phyloP scores from a whole-genome alignment of 2,329 filamentous ascomycete genomes.

The Teratosphaeria viscida region DNA sequence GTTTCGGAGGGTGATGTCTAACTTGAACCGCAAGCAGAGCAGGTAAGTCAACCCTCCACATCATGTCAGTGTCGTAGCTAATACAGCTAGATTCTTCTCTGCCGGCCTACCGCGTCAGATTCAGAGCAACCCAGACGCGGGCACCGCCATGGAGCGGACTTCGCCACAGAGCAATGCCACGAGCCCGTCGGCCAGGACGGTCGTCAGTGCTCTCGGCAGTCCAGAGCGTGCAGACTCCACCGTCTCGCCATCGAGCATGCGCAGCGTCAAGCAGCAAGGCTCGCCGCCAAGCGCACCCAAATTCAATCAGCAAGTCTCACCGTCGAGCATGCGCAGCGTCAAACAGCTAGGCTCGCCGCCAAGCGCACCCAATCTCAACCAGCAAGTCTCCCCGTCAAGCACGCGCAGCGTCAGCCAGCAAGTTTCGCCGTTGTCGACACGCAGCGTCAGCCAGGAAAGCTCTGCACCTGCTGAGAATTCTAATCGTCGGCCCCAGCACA shows the following conservation, averaged over 20 bases:
- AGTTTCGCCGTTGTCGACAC: neutral
- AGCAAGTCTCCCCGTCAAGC: too few relatives aligned
- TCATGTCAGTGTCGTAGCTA: neutral
- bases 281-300: neutral
- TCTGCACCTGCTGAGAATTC: neutral
- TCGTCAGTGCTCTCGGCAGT: neutral
- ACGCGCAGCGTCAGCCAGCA: neutral
- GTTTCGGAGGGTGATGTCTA: neutral
- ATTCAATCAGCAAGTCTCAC: too few relatives aligned
- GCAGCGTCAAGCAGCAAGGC: neutral
- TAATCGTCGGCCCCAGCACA: neutral
- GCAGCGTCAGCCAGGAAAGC: neutral
- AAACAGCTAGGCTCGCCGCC: too few relatives aligned
- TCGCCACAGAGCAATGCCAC: neutral
- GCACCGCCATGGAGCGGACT: neutral
- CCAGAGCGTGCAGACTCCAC: neutral
- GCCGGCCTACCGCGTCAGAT: neutral
- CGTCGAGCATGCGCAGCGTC: neutral
- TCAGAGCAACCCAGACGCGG: neutral
- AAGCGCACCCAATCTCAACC: too few relatives aligned
- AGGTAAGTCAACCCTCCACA: neutral
- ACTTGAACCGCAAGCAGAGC: neutral
- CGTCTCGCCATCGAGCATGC: neutral
- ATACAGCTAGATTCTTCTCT: neutral
- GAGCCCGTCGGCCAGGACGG: neutral